Base-by-base conservation (phyloP, 1,284 basidiomycete species). In the Chalciporus sp. region DNA sequence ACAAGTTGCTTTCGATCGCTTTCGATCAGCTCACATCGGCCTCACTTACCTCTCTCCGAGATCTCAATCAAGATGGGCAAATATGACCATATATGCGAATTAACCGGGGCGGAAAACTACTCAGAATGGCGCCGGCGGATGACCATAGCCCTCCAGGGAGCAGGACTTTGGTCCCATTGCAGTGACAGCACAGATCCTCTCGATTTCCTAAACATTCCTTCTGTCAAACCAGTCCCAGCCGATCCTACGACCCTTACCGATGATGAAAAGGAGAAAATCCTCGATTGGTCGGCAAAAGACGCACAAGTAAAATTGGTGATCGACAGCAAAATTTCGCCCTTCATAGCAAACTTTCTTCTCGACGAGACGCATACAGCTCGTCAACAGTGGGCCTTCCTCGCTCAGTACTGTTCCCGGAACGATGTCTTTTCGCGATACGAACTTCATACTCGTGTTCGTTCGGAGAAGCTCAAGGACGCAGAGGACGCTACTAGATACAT, bases 51-150 rank as follows among this genome's bases (percentile, higher is more conserved):
- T 6, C 23, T 23, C 23, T 23, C 23, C 23, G 6, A 23, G 23
- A 23, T 23, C 23, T 23, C 23, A 10, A 12, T 31, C 7, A 37
- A 8, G 7, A 49, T 42, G 40, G 40, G 40, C 7, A 53, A 56
- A 31, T 53, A 49, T 1, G 8, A 53, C 6, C 51, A 56, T 12
- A 53, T 53, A 10, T 46, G 37, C 1, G 19, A 48, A 10, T 14
- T 56, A 4, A 45, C 20, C 0, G 46, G 39, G 0, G 35, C 42
- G 0, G 42, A 56, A 1, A 53, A 53, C 9, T 56, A 53, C 7
- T 8, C 29, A 0, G 31, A 42, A 26, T 56, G 47, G 54, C 2
- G 2, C 0, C 0, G 7, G 5, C 37, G 40, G 8, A 52, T 52
- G 20, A 55, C 6, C 0, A n/a, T 55, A 3, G 46, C 42, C 0